Evolutionary conservation across 2,329 filamentous ascomycete species (phyloP).

Genomic region (Trichocomaceae sp.): DNA sequence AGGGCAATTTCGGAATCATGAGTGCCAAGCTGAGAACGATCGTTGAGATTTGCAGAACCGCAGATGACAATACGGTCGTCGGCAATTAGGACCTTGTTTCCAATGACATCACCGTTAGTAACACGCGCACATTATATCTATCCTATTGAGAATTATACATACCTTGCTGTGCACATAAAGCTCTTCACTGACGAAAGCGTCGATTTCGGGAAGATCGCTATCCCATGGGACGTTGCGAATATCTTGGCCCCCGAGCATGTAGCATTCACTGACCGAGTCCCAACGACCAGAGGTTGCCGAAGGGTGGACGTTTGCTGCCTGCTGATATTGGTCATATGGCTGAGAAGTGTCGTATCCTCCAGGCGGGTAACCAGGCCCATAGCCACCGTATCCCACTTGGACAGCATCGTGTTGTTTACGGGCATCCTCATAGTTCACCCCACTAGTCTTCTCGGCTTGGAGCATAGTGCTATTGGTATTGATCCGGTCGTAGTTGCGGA

Average conservation of each 20-base stretch:
- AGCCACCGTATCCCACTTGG: conserved; percentile 40
- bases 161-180: conserved; percentile 55
- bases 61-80: conserved; percentile 82
- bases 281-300: conserved; percentile 51
- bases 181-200: conserved; percentile 58
- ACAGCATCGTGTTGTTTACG: conserved; percentile 40
- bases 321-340: conserved; percentile 64
- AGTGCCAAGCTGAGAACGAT: conserved; percentile 76
- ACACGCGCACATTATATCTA: background rate
- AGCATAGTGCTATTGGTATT: conserved; percentile 46
- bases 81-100: conserved; percentile 58
- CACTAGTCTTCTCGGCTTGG: conserved; percentile 36
- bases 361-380: conserved; percentile 29
- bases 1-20: conserved; percentile 90
- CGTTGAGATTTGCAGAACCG: conserved; percentile 85
- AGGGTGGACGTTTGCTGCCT: conserved; percentile 49
- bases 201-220: conserved; percentile 50
- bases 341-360: conserved; percentile 35
- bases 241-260: conserved; percentile 71
- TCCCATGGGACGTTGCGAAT: conserved; percentile 60
- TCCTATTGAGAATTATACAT: conserved; percentile 15
- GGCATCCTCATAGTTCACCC: conserved; percentile 41
- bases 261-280: conserved; percentile 72
- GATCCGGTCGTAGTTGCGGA: conserved; percentile 86
- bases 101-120: background rate